Evolutionary conservation across 2,329 filamentous ascomycete species (phyloP).

Genomic region (Lachnum nothofagi): DNA sequence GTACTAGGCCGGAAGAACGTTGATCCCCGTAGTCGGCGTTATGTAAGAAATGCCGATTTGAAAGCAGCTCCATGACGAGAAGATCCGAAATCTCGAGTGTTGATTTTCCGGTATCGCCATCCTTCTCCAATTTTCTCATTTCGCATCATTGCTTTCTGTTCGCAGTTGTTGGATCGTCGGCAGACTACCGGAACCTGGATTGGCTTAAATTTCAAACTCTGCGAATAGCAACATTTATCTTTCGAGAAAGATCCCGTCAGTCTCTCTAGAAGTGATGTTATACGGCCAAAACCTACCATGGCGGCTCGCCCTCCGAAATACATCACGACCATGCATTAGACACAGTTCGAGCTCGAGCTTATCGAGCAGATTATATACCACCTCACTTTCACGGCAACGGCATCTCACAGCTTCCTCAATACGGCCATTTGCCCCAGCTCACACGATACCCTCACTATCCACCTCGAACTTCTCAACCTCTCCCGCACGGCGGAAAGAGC

Average conservation of each 20-base stretch:
- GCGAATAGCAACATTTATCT: not conserved
- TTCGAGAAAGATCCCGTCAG: too few relatives aligned
- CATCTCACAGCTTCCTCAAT: conserved; percentile 53
- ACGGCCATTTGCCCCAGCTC: conserved; percentile 59
- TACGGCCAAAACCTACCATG: conserved; percentile 61
- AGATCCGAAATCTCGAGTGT: not conserved
- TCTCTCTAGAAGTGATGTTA: conserved; percentile 44
- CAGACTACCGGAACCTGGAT: not conserved
- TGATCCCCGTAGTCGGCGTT: conserved; percentile 1
- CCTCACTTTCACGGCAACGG: conserved; percentile 12
- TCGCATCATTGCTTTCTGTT: not conserved
- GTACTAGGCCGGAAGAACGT: conserved; percentile 14
- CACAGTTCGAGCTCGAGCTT: conserved; percentile 12
- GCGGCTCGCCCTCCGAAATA: conserved; percentile 48
- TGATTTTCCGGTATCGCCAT: not conserved
- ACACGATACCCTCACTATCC: conserved; percentile 28
- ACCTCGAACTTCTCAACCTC: conserved; percentile 42
- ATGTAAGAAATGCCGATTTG: not conserved
- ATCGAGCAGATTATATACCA: conserved; percentile 24
- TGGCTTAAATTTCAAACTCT: not conserved
- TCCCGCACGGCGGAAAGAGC: conserved; percentile 48
- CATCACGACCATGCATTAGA: conserved; percentile 20
- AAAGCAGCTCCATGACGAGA: not conserved
- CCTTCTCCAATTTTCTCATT: not conserved
- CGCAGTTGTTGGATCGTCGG: conserved; percentile 2